Evolutionary conservation across 2,329 filamentous ascomycete genomes (phyloP).

Genomic region (Talaromyces islandicus): DNA sequence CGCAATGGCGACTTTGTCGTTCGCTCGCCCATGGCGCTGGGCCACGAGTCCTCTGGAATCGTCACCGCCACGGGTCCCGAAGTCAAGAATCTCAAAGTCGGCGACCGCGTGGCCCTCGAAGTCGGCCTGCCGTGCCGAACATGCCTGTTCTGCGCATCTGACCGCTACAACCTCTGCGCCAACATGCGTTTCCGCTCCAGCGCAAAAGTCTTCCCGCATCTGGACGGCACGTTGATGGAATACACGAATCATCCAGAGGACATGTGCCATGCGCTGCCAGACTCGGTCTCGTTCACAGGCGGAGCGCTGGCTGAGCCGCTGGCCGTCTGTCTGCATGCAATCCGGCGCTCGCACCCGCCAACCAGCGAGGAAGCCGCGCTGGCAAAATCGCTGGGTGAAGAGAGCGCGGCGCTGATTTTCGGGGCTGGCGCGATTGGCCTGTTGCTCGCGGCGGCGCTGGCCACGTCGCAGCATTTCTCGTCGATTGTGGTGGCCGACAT

Average conservation of each 20-base stretch:
- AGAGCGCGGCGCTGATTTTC: conserved; percentile 50
- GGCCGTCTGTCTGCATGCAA: conserved; percentile 56
- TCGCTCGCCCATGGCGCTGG: conserved; percentile 73
- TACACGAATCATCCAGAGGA: conserved; percentile 56
- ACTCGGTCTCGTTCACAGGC: conserved; percentile 47
- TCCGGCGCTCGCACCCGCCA: conserved; percentile 48
- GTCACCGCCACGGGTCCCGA: conserved; percentile 63
- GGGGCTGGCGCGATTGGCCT: conserved; percentile 58
- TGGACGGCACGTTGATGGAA: conserved; percentile 60
- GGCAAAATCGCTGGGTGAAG: conserved; percentile 34
- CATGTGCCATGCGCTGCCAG: conserved; percentile 55
- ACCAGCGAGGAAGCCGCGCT: conserved; percentile 27
- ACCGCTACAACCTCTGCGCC: conserved; percentile 58
- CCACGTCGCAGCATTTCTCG: conserved; percentile 47
- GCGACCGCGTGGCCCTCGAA: conserved; percentile 88
- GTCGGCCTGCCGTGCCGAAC: conserved; percentile 77
- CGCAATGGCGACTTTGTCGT: conserved; percentile 83
- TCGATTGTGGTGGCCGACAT: conserved; percentile 58
- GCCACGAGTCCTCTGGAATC: conserved; percentile 72
- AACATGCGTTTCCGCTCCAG: conserved; percentile 53
- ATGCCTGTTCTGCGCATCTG: conserved; percentile 50
- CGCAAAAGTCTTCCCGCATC: conserved; percentile 56
- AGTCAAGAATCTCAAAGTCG: conserved; percentile 58
- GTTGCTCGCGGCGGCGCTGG: conserved; percentile 53
- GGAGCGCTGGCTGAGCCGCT: conserved; percentile 57